These are phyloP conservation scores for Salix caprea DNA, from an alignment of 345 rosid species.

Conservation along the genomic window DNA sequence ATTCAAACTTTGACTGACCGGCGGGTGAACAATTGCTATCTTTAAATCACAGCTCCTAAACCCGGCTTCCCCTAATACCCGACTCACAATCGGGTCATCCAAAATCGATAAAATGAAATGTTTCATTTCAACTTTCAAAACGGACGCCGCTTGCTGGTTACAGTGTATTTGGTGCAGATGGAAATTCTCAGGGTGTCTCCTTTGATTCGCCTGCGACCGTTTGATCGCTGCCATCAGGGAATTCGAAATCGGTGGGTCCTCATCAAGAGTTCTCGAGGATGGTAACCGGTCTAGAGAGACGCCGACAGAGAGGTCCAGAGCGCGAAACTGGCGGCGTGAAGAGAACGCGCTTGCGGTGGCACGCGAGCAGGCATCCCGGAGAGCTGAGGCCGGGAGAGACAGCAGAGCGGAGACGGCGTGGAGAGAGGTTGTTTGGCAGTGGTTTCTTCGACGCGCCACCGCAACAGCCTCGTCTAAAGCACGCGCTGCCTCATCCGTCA, in stretches of 20 bases:
- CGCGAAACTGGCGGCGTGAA: conserved; percentile 54
- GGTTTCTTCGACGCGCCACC: conserved; percentile 64
- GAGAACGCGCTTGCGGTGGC: conserved; percentile 38
- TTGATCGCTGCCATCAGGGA: conserved; percentile 97
- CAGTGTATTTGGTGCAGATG: conserved; percentile 43
- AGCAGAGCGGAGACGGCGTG: conserved; percentile 62
- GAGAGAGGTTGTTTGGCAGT: conserved; percentile 65
- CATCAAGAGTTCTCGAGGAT: conserved; percentile 31
- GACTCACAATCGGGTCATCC: conserved; percentile 71
- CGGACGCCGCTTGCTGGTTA: conserved; percentile 36
- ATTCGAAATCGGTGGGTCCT: conserved; percentile 66
- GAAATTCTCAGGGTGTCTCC: conserved; percentile 76
- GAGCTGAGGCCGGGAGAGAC: conserved; percentile 45
- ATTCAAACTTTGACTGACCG: conserved; percentile 28
- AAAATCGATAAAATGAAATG: conserved; percentile 55
- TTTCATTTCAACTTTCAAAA: conserved; percentile 58
- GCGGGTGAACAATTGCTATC: conserved; percentile 57
- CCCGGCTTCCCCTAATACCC: conserved; percentile 66
- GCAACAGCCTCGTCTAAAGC: conserved; percentile 59
- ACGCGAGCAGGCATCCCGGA: conserved; percentile 62
- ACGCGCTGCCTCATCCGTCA: conserved; percentile 65
- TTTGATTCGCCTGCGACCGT: conserved; percentile 88
- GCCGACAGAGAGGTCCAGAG: conserved; percentile 58
- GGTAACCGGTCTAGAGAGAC: conserved; percentile 60
- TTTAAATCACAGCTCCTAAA: conserved; percentile 60